A percentile compares a stretch with the other conserved stretches of the same genome.
Conservation (phyloP, 2,329 filamentous ascomycete genomes). For the Epichloe elymi region DNA sequence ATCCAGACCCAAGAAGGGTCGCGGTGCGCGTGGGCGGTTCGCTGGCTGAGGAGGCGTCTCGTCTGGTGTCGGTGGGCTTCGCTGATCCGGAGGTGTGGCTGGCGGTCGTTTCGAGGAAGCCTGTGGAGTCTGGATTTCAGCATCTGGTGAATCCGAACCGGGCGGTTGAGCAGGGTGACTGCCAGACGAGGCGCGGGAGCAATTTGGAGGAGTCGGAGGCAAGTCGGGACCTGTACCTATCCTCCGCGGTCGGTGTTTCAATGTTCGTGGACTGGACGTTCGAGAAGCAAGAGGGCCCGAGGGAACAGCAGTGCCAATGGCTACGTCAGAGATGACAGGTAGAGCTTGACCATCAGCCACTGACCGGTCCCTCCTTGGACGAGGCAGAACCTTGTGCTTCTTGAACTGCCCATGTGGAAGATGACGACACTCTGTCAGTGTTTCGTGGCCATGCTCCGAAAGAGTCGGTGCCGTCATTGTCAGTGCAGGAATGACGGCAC, state of each 20-base stretch:
- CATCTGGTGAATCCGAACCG: slow-evolving; percentile 27
- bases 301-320: slow-evolving; percentile 13
- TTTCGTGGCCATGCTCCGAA: slow-evolving; percentile 15
- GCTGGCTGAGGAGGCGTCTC: slow-evolving; percentile 52
- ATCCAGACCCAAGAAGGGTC: slow-evolving; percentile 31
- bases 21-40: slow-evolving; percentile 29
- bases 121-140: slow-evolving; percentile 24
- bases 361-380: slow-evolving; percentile 16
- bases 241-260: slow-evolving; percentile 29
- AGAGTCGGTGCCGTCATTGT: slow-evolving; percentile 19
- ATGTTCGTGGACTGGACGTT: slow-evolving; percentile 23
- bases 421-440: slow-evolving; percentile 14
- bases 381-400: slow-evolving; percentile 32
- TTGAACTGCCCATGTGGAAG: slow-evolving; percentile 28
- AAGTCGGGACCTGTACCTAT: slow-evolving; percentile 34
- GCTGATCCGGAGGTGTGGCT: slow-evolving; percentile 51
- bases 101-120: slow-evolving; percentile 27
- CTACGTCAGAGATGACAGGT: slow-evolving; percentile 12
- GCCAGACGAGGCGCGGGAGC: slow-evolving; percentile 44
- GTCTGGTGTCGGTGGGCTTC: slow-evolving; percentile 62
- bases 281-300: not conserved
- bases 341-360: slow-evolving; percentile 14
- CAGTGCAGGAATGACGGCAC: slow-evolving; percentile 12
- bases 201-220: slow-evolving; percentile 50
- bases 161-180: slow-evolving; percentile 31